Evolutionary conservation across 1,139 yeast genomes (phyloP).

Genomic region (Hemisphaericaspora subhashii): DNA sequence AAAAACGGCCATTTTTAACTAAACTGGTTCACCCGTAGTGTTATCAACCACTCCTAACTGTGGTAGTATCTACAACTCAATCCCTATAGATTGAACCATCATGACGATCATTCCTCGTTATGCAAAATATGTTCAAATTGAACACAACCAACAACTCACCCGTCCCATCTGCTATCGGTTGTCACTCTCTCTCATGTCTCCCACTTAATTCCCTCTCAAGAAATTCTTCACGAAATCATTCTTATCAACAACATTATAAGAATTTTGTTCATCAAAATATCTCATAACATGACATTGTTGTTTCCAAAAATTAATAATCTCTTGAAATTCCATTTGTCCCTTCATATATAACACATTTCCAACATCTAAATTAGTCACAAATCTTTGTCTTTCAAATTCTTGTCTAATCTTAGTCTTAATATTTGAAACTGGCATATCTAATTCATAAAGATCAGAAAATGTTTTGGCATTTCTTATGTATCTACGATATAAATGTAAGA

Average conservation of each 20-base stretch:
- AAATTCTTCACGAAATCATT: constrained; percentile 69
- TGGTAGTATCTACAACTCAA: neutral
- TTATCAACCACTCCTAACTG: no score
- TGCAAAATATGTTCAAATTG: neutral
- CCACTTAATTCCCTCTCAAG: constrained; percentile 57
- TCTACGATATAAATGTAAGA: constrained; percentile 70
- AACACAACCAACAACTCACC: no score
- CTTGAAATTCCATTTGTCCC: constrained; percentile 92
- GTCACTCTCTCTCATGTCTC: no score
- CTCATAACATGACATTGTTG: constrained; percentile 84
- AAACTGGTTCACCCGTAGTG: no score
- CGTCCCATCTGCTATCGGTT: no score
- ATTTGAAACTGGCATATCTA: constrained; percentile 79
- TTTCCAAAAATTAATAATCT: constrained; percentile 86
- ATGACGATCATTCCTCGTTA: neutral
- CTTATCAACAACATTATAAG: constrained; percentile 47
- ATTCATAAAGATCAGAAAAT: constrained; percentile 69
- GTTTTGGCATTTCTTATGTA: constrained; percentile 66
- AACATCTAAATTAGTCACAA: constrained; percentile 63
- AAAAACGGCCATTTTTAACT: no score
- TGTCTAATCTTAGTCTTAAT: constrained; percentile 85
- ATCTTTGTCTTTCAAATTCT: constrained; percentile 84
- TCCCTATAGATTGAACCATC: neutral
- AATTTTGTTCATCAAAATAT: constrained; percentile 70
- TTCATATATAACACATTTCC: constrained; percentile 71